Base-by-base conservation (phyloP, 2,329 filamentous ascomycete genomes). In the Taxawa tesnikishii region DNA sequence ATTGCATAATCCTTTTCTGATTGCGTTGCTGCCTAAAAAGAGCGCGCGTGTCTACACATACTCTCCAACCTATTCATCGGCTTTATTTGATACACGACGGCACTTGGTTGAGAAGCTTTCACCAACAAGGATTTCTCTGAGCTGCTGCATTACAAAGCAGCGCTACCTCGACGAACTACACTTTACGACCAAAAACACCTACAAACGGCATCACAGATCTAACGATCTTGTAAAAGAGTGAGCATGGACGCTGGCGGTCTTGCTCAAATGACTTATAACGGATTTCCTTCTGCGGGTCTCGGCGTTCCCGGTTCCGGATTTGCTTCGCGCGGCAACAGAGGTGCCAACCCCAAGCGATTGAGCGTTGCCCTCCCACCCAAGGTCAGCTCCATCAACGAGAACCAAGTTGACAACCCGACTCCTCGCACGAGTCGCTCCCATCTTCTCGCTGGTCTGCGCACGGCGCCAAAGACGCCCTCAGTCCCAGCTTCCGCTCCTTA, bases 171-270 rank as follows among this genome's bases (percentile, higher is more conserved):
- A 25, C 29, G 21, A 26, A 26, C 25, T 25, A 29, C 26, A 26
- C 19, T 28, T 36, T 32, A 36, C 34, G 34, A 36, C 26, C 13
- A 33, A 29, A 17, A 18, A 14, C 33, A 27, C 21, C 19, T 12
- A 29, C 19, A 30, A 26, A 29, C 29, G 13, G 14, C 29, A 24
- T 28, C 19, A 19, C 23, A 18, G 15, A 19, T 31, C 28, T 6
- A 29, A 37, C 34, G 38, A 41, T 39, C 32, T 26, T 37, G 31
- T 29, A 38, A 27, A 36, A 45, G 38, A 33, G 51, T 63, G 65
- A 68, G 65, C 60, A 79, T 92, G 79, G 81, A 94, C 88, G 79
- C 88, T 75, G 88, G 88, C 73, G 84, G 85, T 90, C 83, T 94
- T 69, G 80, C 85, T 90, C 85, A 92, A 73, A 96, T 96, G 88